Evolutionary conservation across 2,329 filamentous ascomycete species (phyloP), one percentile per base, ranked within the genome.

Genomic region (Diaporthe citri): DNA sequence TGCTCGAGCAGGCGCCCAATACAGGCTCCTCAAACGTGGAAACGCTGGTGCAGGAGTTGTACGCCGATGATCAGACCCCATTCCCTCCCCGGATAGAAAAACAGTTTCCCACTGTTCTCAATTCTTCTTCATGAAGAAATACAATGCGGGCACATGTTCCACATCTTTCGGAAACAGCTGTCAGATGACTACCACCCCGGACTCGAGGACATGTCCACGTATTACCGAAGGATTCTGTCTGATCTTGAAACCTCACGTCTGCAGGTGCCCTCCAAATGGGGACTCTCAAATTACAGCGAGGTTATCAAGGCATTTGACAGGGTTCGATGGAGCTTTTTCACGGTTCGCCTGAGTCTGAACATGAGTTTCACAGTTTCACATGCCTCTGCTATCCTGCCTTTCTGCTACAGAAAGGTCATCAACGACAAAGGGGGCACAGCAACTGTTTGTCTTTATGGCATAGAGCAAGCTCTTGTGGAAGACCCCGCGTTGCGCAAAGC

Each of bases 171-270:
- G 17, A 46, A 1, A 9, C 6, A 46, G 7, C 2, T 46, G 1
- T 2, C 43, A 3, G 1, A 9, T 1, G 2, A 1, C 20, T 46
- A 22, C 1, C 20, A 22, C 6, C 17, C 6, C 20, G 0, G 0
- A 10, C 17, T 22, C 20, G 43, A 48, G 43, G 43, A 48, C 22
- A 0, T 48, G 1, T 22, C 43, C 7, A 48, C 0, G 3, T 0
- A 3, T 22, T 22, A 9, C 43, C 0, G 1, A 22, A 22, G 43
- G 22, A 48, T 48, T 7, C 7, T 17, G 20, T 4, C 0, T 22
- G 43, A 48, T 10, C 43, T 48, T 10, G 43, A 48, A 22, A 48
- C 20, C 20, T 48, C 43, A 22, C 7, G 2, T 48, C 8, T 4
- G 0, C 17, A 22, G 1, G 0, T 48, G 43, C 43, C 20, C 7